These are phyloP conservation scores for Mortierella antarctica DNA, from an alignment of 192 early-diverging fungal genomes.

Conservation along the genomic window DNA sequence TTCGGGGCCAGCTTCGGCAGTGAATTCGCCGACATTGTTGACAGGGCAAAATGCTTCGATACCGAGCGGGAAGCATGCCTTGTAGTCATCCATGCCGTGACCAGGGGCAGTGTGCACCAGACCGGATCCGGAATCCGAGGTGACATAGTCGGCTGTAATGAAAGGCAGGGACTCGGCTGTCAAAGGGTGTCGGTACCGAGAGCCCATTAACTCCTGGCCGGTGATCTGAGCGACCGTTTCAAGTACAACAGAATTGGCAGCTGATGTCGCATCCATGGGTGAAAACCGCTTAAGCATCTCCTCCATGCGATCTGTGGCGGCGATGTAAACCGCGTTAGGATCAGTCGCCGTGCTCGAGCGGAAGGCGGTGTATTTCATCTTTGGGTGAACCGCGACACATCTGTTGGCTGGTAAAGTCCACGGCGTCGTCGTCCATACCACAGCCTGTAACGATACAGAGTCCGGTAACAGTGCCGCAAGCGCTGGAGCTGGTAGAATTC, in stretches of 20 bases:
- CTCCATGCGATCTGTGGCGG: slow-evolving; percentile 59
- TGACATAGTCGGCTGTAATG: slow-evolving; percentile 74
- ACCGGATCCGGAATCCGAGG: slow-evolving; percentile 75
- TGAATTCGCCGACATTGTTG: slow-evolving; percentile 74
- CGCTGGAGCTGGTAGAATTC: slow-evolving; percentile 3
- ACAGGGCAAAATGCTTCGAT: slow-evolving; percentile 78
- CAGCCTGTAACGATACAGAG: slow-evolving; percentile 41
- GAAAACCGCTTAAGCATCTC: slow-evolving; percentile 46
- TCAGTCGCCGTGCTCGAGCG: slow-evolving; percentile 13
- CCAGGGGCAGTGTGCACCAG: slow-evolving; percentile 87
- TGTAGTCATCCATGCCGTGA: slow-evolving; percentile 88
- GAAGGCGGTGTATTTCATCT: slow-evolving; percentile 69
- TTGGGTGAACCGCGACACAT: slow-evolving; percentile 74
- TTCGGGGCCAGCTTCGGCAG: slow-evolving; percentile 68
- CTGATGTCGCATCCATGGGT: slow-evolving; percentile 3
- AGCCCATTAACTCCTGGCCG: slow-evolving; percentile 65
- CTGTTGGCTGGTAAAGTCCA: slow-evolving; percentile 85
- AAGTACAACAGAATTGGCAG: slow-evolving; percentile 6
- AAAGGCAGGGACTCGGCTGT: slow-evolving; percentile 60
- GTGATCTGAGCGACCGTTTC: slow-evolving; percentile 31
- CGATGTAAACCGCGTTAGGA: slow-evolving; percentile 42
- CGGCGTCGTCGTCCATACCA: slow-evolving; percentile 87
- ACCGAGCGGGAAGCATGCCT: slow-evolving; percentile 62
- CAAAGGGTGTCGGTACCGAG: slow-evolving; percentile 67
- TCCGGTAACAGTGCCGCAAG: slow-evolving; percentile 21